Base-by-base conservation (phyloP, 179 eudicot species). In the Spergularia azorica region DNA sequence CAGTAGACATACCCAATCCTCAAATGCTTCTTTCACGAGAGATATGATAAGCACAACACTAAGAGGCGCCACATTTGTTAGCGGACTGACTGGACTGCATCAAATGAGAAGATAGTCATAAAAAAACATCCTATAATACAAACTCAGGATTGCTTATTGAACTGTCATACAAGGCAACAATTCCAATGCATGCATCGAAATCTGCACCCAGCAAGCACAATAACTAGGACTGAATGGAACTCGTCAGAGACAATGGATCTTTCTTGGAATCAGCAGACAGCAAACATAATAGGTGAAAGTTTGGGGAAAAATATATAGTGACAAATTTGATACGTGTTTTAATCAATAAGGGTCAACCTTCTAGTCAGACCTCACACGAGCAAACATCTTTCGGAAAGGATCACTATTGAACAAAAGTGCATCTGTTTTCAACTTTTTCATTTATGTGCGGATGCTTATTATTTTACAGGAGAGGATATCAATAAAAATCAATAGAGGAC, bases 1-100 rank as follows among this genome's bases (percentile, higher is more conserved):
- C 56, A 64, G 17, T 65, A 73, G 73, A 83, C 98, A 91, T 89
- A 94, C 99, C 99, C 98, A 94, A 74, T 96, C 99, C 79, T 96
- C 99, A 91, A 91, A 96, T 78, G 98, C 98, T 79, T 96, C 99
- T 87, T 94, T 96, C 76, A 94, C 84, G 74, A 96, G 98, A 81
- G 98, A 94, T 68, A 90, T 91, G 78, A 91, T 76, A 77, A 95
- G 98, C 88, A 95, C 99, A 67, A 95, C 71, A 72, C 92, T 82
- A 68, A 96, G 84, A 48, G 99, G 99, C 69, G 92, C 86, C 84
- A 93, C 96, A 84, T 96, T 94, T 70, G 99, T 96, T 52, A 91
- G 80, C 18, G 99, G 99, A 86, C 94, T 88, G 74, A 96, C 98
- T 79, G 99, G 99, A 84, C 99, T 96, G 97, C 91, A 88, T 13